Evolutionary conservation across 495 filamentous ascomycete species (phyloP).

Genomic region (Hypoxylon crocopeplum): DNA sequence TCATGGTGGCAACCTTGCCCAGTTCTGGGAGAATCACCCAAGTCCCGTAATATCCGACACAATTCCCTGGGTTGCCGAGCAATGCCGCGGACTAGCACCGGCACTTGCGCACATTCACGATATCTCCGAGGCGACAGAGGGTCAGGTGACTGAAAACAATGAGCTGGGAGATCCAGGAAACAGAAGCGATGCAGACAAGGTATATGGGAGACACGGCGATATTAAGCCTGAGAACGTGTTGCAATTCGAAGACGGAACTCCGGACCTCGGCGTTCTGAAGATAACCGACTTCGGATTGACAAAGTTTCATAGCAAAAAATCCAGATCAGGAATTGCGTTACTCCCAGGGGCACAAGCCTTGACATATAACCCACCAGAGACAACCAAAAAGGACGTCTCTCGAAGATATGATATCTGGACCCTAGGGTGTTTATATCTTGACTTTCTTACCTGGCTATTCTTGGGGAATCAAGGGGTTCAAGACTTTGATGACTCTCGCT

Average conservation of each 20-base stretch:
- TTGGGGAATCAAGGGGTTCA: not conserved
- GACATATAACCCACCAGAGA: slow-evolving; percentile 2
- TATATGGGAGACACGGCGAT: slow-evolving; percentile 33
- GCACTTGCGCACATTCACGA: slow-evolving; percentile 1
- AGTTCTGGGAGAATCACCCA: not conserved
- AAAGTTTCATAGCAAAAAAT: not conserved
- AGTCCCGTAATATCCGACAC: not conserved
- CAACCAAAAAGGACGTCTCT: not conserved
- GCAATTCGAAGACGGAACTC: slow-evolving; percentile 8
- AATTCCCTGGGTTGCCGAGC: not conserved
- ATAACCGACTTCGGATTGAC: slow-evolving; percentile 33
- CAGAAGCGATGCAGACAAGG: not conserved
- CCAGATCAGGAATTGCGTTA: not conserved
- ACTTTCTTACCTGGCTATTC: slow-evolving; percentile 10
- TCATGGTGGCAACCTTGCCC: slow-evolving; percentile 1
- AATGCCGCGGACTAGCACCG: slow-evolving; percentile 4
- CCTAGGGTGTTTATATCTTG: slow-evolving; percentile 3
- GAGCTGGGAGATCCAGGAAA: not conserved
- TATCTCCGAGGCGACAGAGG: not conserved
- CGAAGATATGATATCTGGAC: slow-evolving; percentile 2
- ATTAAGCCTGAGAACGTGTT: slow-evolving; percentile 41
- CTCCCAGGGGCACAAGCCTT: not conserved
- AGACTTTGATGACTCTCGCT: not conserved
- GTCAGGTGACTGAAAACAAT: not conserved
- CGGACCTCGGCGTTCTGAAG: slow-evolving; percentile 1